Evolutionary conservation across 495 filamentous ascomycete genomes (phyloP).

Genomic region (Rusavskia elegans): DNA sequence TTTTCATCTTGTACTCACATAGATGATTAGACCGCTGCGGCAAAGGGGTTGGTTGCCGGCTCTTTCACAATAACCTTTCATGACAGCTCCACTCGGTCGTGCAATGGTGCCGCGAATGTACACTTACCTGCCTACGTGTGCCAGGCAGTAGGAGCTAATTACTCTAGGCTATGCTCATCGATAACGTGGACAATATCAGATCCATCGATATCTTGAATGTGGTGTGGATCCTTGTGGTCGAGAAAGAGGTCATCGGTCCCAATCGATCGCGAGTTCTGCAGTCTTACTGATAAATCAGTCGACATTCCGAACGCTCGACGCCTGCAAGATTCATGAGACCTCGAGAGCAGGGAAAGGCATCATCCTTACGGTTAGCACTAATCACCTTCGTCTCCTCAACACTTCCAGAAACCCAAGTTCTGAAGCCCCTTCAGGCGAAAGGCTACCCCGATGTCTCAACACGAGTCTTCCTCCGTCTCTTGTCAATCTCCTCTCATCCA

Average conservation of each 20-base stretch:
- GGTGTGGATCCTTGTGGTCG: conserved; percentile 69
- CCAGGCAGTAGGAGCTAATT: neutral
- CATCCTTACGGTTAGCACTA: conserved; percentile 44
- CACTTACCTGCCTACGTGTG: neutral
- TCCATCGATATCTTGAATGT: conserved; percentile 35
- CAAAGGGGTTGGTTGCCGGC: conserved; percentile 56
- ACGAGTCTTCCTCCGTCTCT: conserved; percentile 41
- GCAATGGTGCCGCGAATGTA: conserved; percentile 1
- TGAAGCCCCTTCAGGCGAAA: conserved; percentile 44
- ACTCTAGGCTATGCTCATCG: conserved; percentile 50
- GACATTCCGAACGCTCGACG: conserved; percentile 56
- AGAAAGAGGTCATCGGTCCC: conserved; percentile 59
- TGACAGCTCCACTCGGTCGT: conserved; percentile 13
- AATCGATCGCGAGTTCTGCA: neutral
- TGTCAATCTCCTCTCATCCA: conserved; percentile 13
- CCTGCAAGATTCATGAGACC: conserved; percentile 33
- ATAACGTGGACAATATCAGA: conserved; percentile 35
- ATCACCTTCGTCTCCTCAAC: neutral
- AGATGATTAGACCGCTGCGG: conserved; percentile 29
- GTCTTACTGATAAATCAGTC: conserved; percentile 33
- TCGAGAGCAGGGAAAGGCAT: conserved; percentile 40
- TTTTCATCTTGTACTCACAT: neutral
- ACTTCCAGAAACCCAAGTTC: neutral
- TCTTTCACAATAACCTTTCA: conserved; percentile 24
- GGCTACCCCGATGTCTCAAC: conserved; percentile 84